A percentile compares a stretch with the other conserved stretches of the same genome.
phyloP scores from a whole-genome alignment of 495 filamentous ascomycete species.

The Neurospora tetrasperma region DNA sequence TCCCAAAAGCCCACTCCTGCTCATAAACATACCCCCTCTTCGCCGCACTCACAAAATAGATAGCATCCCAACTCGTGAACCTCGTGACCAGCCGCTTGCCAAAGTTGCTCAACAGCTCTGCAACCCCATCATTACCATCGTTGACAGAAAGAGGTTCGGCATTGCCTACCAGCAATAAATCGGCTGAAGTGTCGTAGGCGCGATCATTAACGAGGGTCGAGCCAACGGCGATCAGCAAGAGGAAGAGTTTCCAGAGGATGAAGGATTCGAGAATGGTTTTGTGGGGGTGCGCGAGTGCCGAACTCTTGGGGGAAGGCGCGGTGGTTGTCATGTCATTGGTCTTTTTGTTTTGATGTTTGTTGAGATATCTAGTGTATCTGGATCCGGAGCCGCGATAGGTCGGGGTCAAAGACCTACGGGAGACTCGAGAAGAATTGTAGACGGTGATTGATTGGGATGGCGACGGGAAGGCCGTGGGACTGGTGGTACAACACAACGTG shows the following conservation, averaged over 20 bases:
- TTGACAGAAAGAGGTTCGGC: background rate
- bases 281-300: constrained; percentile 17
- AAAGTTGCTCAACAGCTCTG: background rate
- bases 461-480: background rate
- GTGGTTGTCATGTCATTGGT: background rate
- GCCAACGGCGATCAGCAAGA: constrained; percentile 52
- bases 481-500: background rate
- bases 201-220: background rate
- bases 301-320: no score
- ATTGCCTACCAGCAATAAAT: constrained; percentile 1
- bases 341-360: no score
- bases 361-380: no score
- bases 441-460: background rate
- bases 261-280: constrained; percentile 31
- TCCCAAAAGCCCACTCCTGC: constrained; percentile 95
- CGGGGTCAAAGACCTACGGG: no score
- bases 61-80: constrained; percentile 81
- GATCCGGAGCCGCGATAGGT: background rate
- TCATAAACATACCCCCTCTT: constrained; percentile 71
- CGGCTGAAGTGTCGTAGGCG: constrained; percentile 84
- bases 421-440: background rate
- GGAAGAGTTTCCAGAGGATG: constrained; percentile 58
- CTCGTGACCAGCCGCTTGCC: constrained; percentile 28
- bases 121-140: background rate
- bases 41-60: constrained; percentile 69